Evolutionary conservation across 1,284 basidiomycete species (phyloP), one percentile per base, ranked within the genome.

Genomic region (Gymnopus androsaceus): DNA sequence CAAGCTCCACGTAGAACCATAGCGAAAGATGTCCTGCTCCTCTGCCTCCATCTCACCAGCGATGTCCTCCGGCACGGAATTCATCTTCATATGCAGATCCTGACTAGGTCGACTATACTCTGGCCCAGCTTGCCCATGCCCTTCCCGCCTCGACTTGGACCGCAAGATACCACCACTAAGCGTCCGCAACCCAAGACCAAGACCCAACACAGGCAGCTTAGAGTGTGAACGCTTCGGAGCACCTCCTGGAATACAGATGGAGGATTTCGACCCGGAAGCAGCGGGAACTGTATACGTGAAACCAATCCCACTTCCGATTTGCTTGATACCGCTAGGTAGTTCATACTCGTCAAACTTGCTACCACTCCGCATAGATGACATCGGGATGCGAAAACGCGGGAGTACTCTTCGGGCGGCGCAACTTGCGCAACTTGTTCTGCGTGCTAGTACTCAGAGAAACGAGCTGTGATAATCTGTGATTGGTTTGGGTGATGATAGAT

Each of bases 301-400:
- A 2, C 81, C 81, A 49, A 84, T 84, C 9, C 82, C 82, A 44
- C 73, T 73, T 15, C 82, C 82, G 42, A 81, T 79, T 55, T 80
- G 78, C 64, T 78, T 72, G 30, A 82, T 56, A 1, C 80, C 80
- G 17, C 66, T 65, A 0, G 81, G 81, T 4, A 83, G 66, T 46
- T 74, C 36, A 19, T 49, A 31, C n/a, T 50, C 40, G 28, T 31
- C 19, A 14, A 17, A 25, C 47, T 50, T 48, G 7, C 12, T 44
- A 23, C 38, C 31, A 37, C 44, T 38, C 12, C 19, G 27, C 21
- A 37, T 44, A n/a, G 19, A 37, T 31, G 15, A 54, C 25, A 27
- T 45, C 45, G 4, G 37, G 36, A 42, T 38, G 40, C 19, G 40
- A 17, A n/a, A 57, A 48, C 2, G 30, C 49, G 1, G 71, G 65